A percentile compares a stretch with the other conserved stretches of the same genome.
Evolutionary conservation across 2,329 filamentous ascomycete genomes (phyloP).

Genomic region (Furcasterigmium sp.): DNA sequence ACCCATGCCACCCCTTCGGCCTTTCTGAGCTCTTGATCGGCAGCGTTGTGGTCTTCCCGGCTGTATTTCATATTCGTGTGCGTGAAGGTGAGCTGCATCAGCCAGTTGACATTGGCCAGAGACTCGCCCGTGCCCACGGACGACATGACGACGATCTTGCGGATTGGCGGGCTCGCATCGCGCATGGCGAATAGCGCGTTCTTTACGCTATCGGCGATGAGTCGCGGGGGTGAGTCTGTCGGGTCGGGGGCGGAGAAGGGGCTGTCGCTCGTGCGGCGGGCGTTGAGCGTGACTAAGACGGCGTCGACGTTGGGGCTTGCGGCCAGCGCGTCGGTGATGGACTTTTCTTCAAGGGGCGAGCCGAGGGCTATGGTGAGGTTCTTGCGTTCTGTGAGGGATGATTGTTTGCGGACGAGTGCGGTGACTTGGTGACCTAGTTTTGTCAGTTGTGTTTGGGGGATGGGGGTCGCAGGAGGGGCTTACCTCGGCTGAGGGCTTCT

Average conservation of each 20-base stretch:
- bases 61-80: constrained; percentile 40
- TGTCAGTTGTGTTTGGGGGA: too few species aligned
- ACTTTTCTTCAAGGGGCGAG: constrained; percentile 24
- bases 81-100: constrained; percentile 37
- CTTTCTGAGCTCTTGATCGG: constrained; percentile 33
- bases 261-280: constrained; percentile 36
- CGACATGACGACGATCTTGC: constrained; percentile 43
- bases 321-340: constrained; percentile 29
- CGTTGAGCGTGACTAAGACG: constrained; percentile 43
- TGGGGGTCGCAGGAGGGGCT: too few species aligned
- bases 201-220: constrained; percentile 39
- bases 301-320: constrained; percentile 20
- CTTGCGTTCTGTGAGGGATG: constrained; percentile 19
- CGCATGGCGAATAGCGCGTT: constrained; percentile 31
- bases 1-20: constrained; percentile 30
- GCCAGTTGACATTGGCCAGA: constrained; percentile 30
- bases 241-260: constrained; percentile 38
- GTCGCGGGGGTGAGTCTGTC: constrained; percentile 25
- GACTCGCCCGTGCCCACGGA: constrained; percentile 44
- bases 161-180: constrained; percentile 18
- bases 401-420: constrained; percentile 36
- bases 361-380: constrained; percentile 34
- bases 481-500: neutral
- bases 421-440: constrained; percentile 32
- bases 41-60: constrained; percentile 40